These are phyloP conservation scores for Salicornia ramosissima DNA, from an alignment of 148 eudicot species.

Conservation along the genomic window DNA sequence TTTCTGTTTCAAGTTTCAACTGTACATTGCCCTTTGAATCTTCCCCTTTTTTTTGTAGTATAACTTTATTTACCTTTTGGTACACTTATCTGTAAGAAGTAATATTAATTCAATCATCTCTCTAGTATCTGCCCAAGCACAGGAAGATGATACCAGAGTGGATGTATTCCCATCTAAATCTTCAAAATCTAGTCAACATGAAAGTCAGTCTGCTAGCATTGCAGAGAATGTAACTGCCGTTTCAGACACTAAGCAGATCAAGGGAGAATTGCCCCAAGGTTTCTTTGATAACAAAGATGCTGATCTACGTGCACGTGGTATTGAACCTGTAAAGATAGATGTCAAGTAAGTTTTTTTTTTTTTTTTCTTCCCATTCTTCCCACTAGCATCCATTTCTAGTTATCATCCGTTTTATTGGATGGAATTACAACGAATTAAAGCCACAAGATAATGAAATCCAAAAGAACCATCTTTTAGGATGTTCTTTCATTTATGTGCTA, in stretches of 20 bases:
- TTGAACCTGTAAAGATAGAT: slow-evolving; percentile 79
- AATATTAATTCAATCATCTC: neutral
- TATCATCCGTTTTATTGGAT: too few species aligned
- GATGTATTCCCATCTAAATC: slow-evolving; percentile 30
- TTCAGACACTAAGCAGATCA: slow-evolving; percentile 43
- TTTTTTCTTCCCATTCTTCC: neutral
- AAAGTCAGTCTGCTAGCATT: slow-evolving; percentile 27
- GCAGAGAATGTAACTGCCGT: slow-evolving; percentile 22
- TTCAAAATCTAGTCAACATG: slow-evolving; percentile 27
- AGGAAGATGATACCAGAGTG: slow-evolving; percentile 19
- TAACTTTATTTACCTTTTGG: neutral
- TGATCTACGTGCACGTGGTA: slow-evolving; percentile 94
- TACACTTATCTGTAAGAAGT: neutral
- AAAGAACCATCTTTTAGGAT: neutral
- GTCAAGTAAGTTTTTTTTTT: slow-evolving; percentile 51
- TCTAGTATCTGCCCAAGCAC: slow-evolving; percentile 31
- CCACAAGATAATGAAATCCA: too few species aligned
- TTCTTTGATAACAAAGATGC: slow-evolving; percentile 94
- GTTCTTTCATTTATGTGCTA: neutral
- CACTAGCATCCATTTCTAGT: slow-evolving; percentile 2
- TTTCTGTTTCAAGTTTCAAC: neutral
- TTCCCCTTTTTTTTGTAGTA: neutral
- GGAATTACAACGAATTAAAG: too few species aligned
- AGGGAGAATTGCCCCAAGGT: slow-evolving; percentile 78
- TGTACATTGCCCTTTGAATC: neutral